Base-by-base conservation (phyloP, 2,329 filamentous ascomycete species). In the Drechmeria coniospora region DNA sequence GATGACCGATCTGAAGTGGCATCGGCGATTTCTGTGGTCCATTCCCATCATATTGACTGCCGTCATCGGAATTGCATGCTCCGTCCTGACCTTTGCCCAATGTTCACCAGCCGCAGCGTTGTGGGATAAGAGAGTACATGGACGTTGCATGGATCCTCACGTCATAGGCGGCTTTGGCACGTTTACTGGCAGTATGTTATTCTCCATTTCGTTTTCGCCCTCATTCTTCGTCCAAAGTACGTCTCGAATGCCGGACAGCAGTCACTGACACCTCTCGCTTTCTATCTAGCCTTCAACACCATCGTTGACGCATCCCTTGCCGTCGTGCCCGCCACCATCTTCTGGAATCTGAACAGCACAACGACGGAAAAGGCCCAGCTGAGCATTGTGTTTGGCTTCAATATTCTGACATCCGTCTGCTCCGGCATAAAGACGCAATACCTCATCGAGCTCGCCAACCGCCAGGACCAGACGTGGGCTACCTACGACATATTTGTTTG, bases 331-430 rank as follows among this genome's bases (percentile, higher is more conserved):
- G 32, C 32, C 8, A 39, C 38, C 15, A 36, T 42, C 25, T 34
- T 42, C 31, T 92, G 82, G 79, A 74, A 86, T 31, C 81, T 84
- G 45, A 64, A 58, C 32, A 90, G 90, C 50, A 51, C 58, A 3
- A 84, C 79, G 0, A 90, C 82, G 24, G 87, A 83, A 42, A 57
- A 64, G 21, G 72, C 83, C 2, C 83, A 92, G 48, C 57, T 92
- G 4, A 39, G 34, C 20, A 34, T 42, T 11, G 35, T 42, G 16
- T 40, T 40, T 20, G 38, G 36, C 13, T 32, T 42, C 24, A 40
- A 39, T 21, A 38, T 40, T 12, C 35, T 42, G n/a, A 39, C 39
- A 1, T 37, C 35, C 17, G 36, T 40, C 21, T 40, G 36, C 32
- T 40, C 38, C 8, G 39, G 39, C 23, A 36, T 42, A 30, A 42